Base-by-base conservation (phyloP, 495 filamentous ascomycete genomes). In the Aspergillus steynii region DNA sequence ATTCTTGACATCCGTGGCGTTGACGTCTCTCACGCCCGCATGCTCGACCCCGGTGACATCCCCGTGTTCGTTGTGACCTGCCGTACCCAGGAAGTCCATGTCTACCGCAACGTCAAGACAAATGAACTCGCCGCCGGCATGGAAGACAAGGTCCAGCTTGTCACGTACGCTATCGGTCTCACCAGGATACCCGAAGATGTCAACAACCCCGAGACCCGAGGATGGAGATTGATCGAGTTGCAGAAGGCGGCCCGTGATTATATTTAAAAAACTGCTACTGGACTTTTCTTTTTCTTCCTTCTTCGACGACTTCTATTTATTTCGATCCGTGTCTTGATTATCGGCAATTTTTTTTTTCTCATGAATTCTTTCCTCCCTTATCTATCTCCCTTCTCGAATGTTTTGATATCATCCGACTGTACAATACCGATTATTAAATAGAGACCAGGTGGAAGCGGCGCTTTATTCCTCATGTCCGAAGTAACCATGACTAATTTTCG, bases 211-310 rank as follows among this genome's bases (percentile, higher is more conserved):
- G 95, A 99, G 76, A 99, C 95, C 4, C 83, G 92, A 64, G 95
- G 95, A 15, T 99, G 95, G 95, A 85, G 93, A 68, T 79, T 99
- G 74, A 96, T 99, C 71, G 95, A 99, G 82, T 82, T 99, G 78
- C 95, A 99, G 78, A 99, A 99, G 88, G 95, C 90, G 76, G 93
- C 90, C 59, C 86, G 96, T 72, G 95, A 99, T 78, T 99, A 95
- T 69, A 91, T 92, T 48, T 93, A 83, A 90, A 83, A 90, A 65
- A 32, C 45, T 53, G 53, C 50, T 26, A 46, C 37, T 52, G 12
- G 47, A 56, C 29, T 64, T 59, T 48, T 60, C 34, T 50, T 28
- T 29, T 54, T 15, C 27, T 34, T 34, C 29, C 46, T 37, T 55
- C 49, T 58, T 51, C 60, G 50, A 50, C 53, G 56, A 60, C 59